Evolutionary conservation across 2,329 filamentous ascomycete genomes (phyloP), one percentile per base, ranked within the genome.

Genomic region (Pseudogymnoascus verrucosus): DNA sequence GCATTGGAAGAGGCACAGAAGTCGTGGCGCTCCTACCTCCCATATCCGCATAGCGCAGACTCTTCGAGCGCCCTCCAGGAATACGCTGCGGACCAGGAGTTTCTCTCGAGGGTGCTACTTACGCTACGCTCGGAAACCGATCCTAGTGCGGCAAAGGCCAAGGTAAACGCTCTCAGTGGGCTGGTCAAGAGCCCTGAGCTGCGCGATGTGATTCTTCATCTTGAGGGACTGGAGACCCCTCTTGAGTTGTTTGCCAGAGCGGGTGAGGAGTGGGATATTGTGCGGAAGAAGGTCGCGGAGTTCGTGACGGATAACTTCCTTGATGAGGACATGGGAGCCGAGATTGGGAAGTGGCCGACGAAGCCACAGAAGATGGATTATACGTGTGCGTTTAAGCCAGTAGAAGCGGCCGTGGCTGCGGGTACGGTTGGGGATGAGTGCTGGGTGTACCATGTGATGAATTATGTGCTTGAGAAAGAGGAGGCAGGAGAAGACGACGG

Each of bases 221-320:
- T 76, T 62, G 75, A 75, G 54, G 85, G 84, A 19, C 84, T 88
- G 79, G 74, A 75, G 26, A 76, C 79, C 34, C 75, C 87, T 5
- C 76, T 86, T 12, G 77, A 80, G 47, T 78, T 86, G 5, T 78
- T 88, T 37, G 69, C 78, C 3, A 77, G 75, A 7, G 74, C 78
- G 23, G 78, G 75, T n/a, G 73, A 76, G 4, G 76, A 78, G 26
- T 84, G 84, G 77, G 78, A 78, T 12, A 70, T 75, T 1, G 79
- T 82, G 5, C 79, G 82, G 70, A 79, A 78, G 64, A 84, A 82
- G 69, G 80, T 82, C 23, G 84, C 81, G 1, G 78, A 84, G 65
- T 77, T 89, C 63, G 78, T 88, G 28, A 78, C 83, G 36, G 87
- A 89, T 70, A 86, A 80, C 65, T 89, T 89, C 70, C 75, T 89